Percentiles rank a stretch among this genome's conserved stretches.
Evolutionary conservation across 2,329 filamentous ascomycete species (phyloP).

Genomic region (Phialophora expanda): DNA sequence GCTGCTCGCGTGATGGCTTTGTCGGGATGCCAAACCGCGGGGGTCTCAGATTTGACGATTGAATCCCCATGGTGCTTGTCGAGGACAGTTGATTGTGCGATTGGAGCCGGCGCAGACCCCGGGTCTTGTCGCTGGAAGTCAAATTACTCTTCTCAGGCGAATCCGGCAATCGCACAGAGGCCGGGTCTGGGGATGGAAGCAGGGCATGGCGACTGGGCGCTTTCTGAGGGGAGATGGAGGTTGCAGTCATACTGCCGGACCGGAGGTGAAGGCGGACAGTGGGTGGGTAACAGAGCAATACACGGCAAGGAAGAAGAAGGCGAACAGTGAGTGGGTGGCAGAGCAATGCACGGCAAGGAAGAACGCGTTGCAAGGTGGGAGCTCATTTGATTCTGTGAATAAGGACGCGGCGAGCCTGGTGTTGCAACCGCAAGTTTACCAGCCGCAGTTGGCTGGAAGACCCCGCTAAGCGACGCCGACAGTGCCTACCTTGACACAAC

Average conservation of each 20-base stretch:
- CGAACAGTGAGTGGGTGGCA: conserved; percentile 9
- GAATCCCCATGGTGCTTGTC: conserved; percentile 49
- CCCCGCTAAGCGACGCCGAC: conserved; percentile 11
- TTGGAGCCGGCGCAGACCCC: conserved; percentile 73
- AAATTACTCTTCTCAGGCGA: conserved; percentile 45
- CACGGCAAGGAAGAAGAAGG: conserved; percentile 21
- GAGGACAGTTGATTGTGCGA: conserved; percentile 71
- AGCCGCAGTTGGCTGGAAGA: conserved; percentile 19
- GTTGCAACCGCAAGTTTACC: conserved; percentile 21
- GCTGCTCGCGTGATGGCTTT: conserved; percentile 34
- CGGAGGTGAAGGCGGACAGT: conserved; percentile 8
- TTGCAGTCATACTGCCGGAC: conserved; percentile 27
- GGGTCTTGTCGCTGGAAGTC: conserved; percentile 68
- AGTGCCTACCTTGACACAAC: conserved; percentile 13
- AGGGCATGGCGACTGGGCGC: conserved; percentile 29
- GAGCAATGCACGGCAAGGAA: conserved; percentile 18
- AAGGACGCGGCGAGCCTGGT: conserved; percentile 14
- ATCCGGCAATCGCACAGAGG: conserved; percentile 30
- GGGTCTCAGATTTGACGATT: conserved; percentile 32
- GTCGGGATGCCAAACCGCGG: conserved; percentile 21
- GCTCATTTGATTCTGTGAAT: conserved; percentile 11
- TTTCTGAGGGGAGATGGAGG: conserved; percentile 36
- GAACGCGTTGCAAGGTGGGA: conserved; percentile 21
- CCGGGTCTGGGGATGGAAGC: conserved; percentile 31
- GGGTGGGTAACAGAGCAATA: conserved; percentile 1